phyloP scores from a whole-genome alignment of 192 early-diverging fungal genomes.

The Cladochytrium replicatum region DNA sequence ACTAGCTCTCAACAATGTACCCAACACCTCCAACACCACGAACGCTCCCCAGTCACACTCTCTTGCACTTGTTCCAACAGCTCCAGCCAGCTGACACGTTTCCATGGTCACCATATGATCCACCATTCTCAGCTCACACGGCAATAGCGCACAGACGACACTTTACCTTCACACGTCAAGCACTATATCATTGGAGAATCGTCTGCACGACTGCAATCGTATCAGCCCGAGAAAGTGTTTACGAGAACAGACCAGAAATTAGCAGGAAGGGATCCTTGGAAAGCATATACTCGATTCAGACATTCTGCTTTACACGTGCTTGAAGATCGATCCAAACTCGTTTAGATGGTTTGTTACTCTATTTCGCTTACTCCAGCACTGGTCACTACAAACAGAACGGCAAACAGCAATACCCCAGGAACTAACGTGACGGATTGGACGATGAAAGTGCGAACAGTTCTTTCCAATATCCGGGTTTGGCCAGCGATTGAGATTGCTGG shows the following conservation, averaged over 20 bases:
- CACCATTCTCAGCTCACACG: slow-evolving; percentile 13
- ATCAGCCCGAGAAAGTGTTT: slow-evolving; percentile 27
- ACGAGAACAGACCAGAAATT: slow-evolving; percentile 23
- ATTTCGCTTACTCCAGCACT: too few species aligned
- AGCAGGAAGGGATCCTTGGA: slow-evolving; percentile 23
- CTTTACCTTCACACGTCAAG: slow-evolving; percentile 18
- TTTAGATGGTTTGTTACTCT: slow-evolving; percentile 14
- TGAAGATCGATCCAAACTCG: slow-evolving; percentile 25
- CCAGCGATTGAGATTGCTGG: slow-evolving; percentile 34
- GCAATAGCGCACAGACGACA: slow-evolving; percentile 7
- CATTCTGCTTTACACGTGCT: slow-evolving; percentile 20
- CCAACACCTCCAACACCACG: too few species aligned
- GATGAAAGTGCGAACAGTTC: slow-evolving; percentile 14
- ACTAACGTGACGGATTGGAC: slow-evolving; percentile 10
- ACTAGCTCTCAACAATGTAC: too few species aligned
- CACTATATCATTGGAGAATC: slow-evolving; percentile 29
- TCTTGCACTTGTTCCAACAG: too few species aligned
- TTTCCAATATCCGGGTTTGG: too few species aligned
- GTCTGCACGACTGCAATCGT: slow-evolving; percentile 11
- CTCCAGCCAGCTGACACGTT: neutral
- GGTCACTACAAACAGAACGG: neutral
- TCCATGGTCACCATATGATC: slow-evolving; percentile 12
- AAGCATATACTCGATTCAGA: slow-evolving; percentile 34
- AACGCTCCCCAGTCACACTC: too few species aligned
- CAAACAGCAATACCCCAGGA: slow-evolving; percentile 4